Percentiles rank a stretch among this genome's conserved stretches.
phyloP scores from a whole-genome alignment of 2,329 filamentous ascomycete genomes.

The Fusarium miscanthi region DNA sequence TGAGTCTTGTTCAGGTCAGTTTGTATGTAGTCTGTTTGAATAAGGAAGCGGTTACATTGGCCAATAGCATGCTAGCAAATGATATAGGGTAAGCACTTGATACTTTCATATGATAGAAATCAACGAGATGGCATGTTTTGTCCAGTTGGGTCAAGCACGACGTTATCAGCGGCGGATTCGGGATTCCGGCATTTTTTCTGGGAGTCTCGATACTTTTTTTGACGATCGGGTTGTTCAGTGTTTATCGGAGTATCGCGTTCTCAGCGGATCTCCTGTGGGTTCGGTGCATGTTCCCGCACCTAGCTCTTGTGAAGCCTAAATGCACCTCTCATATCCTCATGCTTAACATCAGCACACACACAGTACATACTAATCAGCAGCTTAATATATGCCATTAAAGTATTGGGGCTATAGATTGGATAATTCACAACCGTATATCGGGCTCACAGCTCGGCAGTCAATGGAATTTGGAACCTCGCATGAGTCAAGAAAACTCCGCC shows the following conservation, averaged over 20 bases:
- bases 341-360: neutral
- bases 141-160: neutral
- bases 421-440: neutral
- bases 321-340: neutral
- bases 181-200: neutral
- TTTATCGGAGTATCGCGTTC: neutral
- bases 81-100: neutral
- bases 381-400: neutral
- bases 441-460: neutral
- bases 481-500: conserved; percentile 31
- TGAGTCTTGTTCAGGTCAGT: neutral
- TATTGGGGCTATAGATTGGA: no score
- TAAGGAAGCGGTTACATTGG: neutral
- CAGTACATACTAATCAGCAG: neutral
- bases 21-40: neutral
- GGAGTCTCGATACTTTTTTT: neutral
- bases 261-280: neutral
- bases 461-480: conserved; percentile 12
- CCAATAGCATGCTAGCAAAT: neutral
- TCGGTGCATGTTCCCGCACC: neutral
- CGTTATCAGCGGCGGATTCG: neutral
- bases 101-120: neutral
- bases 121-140: neutral
- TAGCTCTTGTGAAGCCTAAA: neutral
- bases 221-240: neutral